Conservation (phyloP, 2,329 filamentous ascomycete genomes). For the Diplodia corticola region DNA sequence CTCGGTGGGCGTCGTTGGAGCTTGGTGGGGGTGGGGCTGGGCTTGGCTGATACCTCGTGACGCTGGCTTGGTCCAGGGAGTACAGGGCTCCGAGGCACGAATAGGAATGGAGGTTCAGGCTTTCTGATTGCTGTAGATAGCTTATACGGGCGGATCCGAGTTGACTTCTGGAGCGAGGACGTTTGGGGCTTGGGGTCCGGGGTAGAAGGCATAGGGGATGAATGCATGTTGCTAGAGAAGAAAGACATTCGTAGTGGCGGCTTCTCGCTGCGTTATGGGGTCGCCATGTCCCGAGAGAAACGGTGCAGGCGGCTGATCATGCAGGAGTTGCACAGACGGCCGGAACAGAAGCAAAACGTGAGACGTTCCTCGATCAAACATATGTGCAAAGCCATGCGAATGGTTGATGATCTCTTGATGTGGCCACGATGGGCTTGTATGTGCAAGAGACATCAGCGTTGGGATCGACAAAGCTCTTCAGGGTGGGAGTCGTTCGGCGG, state of each 20-base stretch:
- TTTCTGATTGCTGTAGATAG: constrained; percentile 20
- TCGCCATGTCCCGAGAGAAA: neutral
- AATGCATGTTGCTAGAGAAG: constrained; percentile 17
- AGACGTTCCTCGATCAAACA: neutral
- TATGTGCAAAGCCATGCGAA: neutral
- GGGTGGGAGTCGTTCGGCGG: neutral
- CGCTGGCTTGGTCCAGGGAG: constrained; percentile 15
- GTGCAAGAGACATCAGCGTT: no score
- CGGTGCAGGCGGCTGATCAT: neutral
- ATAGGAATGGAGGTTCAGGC: neutral
- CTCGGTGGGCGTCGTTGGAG: constrained; percentile 1
- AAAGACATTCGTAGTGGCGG: constrained; percentile 1
- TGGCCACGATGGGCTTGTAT: neutral
- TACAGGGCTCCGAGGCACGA: constrained; percentile 15
- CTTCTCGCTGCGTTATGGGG: neutral
- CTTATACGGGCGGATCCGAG: constrained; percentile 8
- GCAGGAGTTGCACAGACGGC: neutral
- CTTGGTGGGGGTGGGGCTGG: neutral
- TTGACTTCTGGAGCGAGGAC: neutral
- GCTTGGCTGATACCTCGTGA: constrained; percentile 16
- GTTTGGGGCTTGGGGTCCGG: neutral
- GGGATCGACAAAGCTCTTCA: neutral
- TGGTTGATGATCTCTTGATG: neutral
- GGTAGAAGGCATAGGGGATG: constrained; percentile 9
- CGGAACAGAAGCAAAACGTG: neutral